Percentiles rank a stretch among this genome's conserved stretches.
These are phyloP conservation scores for Trichocladium antarcticum DNA, from an alignment of 495 filamentous ascomycete species.

Conservation along the genomic window DNA sequence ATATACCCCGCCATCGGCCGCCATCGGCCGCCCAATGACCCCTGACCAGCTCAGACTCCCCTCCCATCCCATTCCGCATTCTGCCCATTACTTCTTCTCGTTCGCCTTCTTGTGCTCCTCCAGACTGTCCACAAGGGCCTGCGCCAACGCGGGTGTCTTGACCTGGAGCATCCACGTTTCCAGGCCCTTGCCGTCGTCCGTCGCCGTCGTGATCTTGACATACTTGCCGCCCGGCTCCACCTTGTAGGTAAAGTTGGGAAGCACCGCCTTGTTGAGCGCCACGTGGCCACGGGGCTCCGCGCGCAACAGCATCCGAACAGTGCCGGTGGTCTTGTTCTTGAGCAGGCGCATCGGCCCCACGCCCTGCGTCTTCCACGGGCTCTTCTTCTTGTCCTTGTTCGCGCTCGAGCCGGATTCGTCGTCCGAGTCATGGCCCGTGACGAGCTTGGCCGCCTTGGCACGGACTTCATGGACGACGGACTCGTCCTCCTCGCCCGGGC, in stretches of 20 bases:
- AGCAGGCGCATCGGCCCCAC: conserved; percentile 56
- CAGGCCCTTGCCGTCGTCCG: conserved; percentile 37
- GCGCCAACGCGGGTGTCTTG: conserved; percentile 40
- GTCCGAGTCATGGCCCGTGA: conserved; percentile 24
- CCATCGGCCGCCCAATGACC: neutral
- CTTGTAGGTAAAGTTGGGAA: conserved; percentile 48
- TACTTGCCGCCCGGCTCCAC: conserved; percentile 34
- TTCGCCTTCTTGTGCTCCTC: conserved; percentile 39
- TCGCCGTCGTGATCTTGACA: conserved; percentile 45
- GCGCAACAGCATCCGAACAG: conserved; percentile 53
- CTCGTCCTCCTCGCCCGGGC: conserved; percentile 64
- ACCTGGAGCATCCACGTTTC: conserved; percentile 57
- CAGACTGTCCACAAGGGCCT: conserved; percentile 38
- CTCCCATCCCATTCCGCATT: neutral
- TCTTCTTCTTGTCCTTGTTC: conserved; percentile 28
- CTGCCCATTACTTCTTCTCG: conserved; percentile 24
- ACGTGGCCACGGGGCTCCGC: conserved; percentile 59
- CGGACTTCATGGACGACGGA: conserved; percentile 50
- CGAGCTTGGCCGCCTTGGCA: conserved; percentile 49
- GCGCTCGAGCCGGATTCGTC: conserved; percentile 26
- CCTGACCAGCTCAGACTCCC: neutral
- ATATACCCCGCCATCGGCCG: neutral
- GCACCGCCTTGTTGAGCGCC: conserved; percentile 53
- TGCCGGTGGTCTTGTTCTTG: conserved; percentile 51
- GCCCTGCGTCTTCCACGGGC: conserved; percentile 49